Evolutionary conservation across 2,329 filamentous ascomycete species (phyloP).

Genomic region (Aspergillus melleus): DNA sequence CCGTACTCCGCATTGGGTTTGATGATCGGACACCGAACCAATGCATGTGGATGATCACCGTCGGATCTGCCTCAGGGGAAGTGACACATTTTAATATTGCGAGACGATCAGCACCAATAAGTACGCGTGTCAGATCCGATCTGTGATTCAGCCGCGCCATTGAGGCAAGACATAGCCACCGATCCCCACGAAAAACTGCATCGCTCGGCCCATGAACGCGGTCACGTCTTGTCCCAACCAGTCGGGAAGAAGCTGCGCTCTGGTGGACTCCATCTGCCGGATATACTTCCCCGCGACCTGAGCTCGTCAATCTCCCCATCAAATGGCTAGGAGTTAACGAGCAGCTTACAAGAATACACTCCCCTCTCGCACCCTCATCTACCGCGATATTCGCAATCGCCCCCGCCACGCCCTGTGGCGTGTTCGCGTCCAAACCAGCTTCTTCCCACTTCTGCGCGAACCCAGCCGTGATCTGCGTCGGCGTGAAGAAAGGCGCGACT

Average conservation of each 20-base stretch:
- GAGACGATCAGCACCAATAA: neutral
- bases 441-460: constrained; percentile 41
- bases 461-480: constrained; percentile 45
- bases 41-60: neutral
- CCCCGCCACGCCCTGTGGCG: constrained; percentile 44
- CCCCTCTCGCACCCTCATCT: constrained; percentile 30
- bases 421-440: constrained; percentile 44
- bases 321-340: no score
- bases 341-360: constrained; percentile 26
- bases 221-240: constrained; percentile 24
- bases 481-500: constrained; percentile 51
- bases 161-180: constrained; percentile 25
- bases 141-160: neutral
- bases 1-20: neutral
- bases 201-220: constrained; percentile 20
- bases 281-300: constrained; percentile 24
- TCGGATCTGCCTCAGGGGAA: neutral
- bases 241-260: constrained; percentile 10
- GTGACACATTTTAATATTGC: neutral
- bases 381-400: constrained; percentile 41
- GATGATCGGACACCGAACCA: neutral
- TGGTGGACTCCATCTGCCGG: constrained; percentile 20
- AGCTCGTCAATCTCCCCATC: neutral
- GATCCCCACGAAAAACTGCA: constrained; percentile 22
- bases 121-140: neutral